phyloP scores from a whole-genome alignment of 1,284 basidiomycete genomes.

The Cutaneotrichosporon spelunceum region DNA sequence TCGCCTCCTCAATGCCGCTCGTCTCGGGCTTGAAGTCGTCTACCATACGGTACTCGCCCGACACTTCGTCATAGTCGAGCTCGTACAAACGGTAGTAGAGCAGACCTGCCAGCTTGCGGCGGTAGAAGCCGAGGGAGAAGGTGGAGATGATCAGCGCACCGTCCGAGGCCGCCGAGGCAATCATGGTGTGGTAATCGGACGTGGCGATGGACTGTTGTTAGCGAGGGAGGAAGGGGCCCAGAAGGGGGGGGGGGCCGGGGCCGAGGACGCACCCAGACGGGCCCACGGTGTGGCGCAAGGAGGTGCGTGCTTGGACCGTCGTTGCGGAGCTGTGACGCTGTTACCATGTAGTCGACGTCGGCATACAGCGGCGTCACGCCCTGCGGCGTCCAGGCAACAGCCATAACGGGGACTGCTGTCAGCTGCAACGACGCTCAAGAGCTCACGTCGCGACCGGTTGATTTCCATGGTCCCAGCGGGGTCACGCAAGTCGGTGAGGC shows the following conservation, averaged over 20 bases:
- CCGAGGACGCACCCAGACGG: slow-evolving; percentile 66
- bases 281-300: slow-evolving; percentile 54
- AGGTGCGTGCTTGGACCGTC: slow-evolving; percentile 15
- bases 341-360: slow-evolving; percentile 43
- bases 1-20: slow-evolving; percentile 20
- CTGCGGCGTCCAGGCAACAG: slow-evolving; percentile 38
- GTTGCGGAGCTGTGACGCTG: slow-evolving; percentile 33
- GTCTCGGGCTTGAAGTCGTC: slow-evolving; percentile 77
- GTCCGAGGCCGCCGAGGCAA: slow-evolving; percentile 75
- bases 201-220: slow-evolving; percentile 61
- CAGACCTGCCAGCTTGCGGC: slow-evolving; percentile 59
- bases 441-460: slow-evolving; percentile 34
- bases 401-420: slow-evolving; percentile 35
- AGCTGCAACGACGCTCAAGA: background rate
- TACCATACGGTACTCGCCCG: slow-evolving; percentile 72
- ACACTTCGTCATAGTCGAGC: slow-evolving; percentile 73
- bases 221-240: too few species aligned
- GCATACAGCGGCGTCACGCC: slow-evolving; percentile 32
- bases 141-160: slow-evolving; percentile 59
- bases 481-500: slow-evolving; percentile 40
- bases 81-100: slow-evolving; percentile 75
- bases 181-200: slow-evolving; percentile 81
- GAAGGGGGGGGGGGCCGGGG: too few species aligned
- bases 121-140: slow-evolving; percentile 29
- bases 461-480: slow-evolving; percentile 25